These are phyloP conservation scores for Onygena corvina DNA, from an alignment of 2,329 filamentous ascomycete species.

Conservation along the genomic window DNA sequence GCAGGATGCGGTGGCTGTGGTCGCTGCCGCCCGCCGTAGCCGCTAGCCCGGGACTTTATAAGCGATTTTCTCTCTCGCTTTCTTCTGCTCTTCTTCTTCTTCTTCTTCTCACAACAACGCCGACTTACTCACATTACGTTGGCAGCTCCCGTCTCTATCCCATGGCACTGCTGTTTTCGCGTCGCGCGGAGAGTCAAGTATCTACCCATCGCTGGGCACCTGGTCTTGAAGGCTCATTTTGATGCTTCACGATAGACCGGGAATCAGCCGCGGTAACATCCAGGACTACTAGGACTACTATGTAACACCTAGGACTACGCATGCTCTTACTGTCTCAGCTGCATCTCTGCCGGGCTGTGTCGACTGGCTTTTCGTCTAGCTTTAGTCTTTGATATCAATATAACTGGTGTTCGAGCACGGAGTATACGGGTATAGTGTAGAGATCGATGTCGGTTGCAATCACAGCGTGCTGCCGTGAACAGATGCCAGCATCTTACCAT, in stretches of 20 bases:
- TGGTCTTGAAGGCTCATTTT: conserved; percentile 53
- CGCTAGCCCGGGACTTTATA: conserved; percentile 16
- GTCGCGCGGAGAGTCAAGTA: conserved; percentile 51
- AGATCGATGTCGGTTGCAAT: too few species aligned
- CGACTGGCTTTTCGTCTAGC: too few species aligned
- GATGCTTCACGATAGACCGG: conserved; percentile 51
- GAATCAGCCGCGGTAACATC: conserved; percentile 63
- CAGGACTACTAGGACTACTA: too few species aligned
- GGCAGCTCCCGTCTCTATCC: conserved; percentile 40
- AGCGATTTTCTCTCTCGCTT: conserved; percentile 13
- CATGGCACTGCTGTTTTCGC: conserved; percentile 52
- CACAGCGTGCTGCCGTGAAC: too few species aligned
- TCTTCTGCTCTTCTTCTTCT: conserved; percentile 24
- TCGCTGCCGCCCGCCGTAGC: conserved; percentile 25
- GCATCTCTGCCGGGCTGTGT: too few species aligned
- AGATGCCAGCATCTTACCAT: too few species aligned
- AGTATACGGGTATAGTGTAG: too few species aligned
- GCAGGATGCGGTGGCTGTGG: conserved; percentile 27
- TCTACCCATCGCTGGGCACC: conserved; percentile 60
- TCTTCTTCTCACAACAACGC: conserved; percentile 36
- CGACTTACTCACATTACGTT: conserved; percentile 50
- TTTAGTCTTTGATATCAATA: too few species aligned
- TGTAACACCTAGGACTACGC: too few species aligned
- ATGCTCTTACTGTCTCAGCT: too few species aligned
- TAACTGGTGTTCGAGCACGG: too few species aligned